A percentile compares a stretch with the other conserved stretches of the same genome.
These are phyloP conservation scores for Cynara cardunculus DNA, from an alignment of 129 eudicot genomes.

Conservation along the genomic window DNA sequence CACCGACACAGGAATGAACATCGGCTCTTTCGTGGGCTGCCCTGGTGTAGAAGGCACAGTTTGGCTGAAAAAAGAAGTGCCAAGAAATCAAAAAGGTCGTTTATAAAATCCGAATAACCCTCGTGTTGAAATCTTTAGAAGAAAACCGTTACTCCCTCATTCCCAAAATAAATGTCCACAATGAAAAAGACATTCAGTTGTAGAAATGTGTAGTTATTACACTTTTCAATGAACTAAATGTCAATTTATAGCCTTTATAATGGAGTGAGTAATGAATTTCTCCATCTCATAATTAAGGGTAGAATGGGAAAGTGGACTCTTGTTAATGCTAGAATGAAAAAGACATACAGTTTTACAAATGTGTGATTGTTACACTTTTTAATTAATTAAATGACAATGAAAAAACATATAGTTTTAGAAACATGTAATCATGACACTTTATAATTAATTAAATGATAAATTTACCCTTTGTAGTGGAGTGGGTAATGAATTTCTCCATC, in stretches of 20 bases:
- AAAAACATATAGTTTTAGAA: no score
- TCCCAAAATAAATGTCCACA: neutral
- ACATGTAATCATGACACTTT: no score
- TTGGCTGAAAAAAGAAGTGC: conserved; percentile 48
- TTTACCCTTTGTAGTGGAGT: no score
- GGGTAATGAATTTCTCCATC: neutral
- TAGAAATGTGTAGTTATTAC: neutral
- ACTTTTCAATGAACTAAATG: neutral
- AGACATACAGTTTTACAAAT: no score
- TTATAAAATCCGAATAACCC: neutral
- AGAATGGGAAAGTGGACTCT: neutral
- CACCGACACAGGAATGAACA: conserved; percentile 87
- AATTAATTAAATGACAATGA: no score
- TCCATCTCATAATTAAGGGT: neutral
- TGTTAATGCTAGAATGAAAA: neutral
- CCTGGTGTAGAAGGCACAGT: conserved; percentile 94
- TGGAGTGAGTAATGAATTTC: neutral
- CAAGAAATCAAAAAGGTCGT: neutral
- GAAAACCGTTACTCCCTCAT: neutral
- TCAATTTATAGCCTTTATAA: neutral
- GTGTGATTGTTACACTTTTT: neutral
- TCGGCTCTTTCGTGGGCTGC: conserved; percentile 79
- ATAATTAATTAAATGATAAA: no score
- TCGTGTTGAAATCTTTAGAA: neutral
- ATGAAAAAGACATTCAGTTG: neutral